Evolutionary conservation across 495 filamentous ascomycete genomes (phyloP).

Genomic region (Polyplosphaeria fusca): DNA sequence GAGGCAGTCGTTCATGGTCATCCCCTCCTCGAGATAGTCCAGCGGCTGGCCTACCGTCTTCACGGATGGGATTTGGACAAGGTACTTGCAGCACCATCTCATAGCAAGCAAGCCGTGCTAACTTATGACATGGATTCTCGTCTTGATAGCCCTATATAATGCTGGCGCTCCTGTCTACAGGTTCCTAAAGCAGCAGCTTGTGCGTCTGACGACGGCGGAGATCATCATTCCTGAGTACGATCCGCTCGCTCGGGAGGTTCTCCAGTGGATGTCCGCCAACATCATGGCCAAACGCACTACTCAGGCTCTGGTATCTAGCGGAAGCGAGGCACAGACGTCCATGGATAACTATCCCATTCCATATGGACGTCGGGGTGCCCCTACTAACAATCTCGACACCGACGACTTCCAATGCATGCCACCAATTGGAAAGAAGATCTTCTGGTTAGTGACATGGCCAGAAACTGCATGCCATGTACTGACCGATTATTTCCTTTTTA

Average conservation of each 20-base stretch:
- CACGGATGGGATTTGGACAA: too few relatives aligned
- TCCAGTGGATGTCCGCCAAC: conserved; percentile 13
- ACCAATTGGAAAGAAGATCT: conserved; percentile 17
- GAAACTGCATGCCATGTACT: too few relatives aligned
- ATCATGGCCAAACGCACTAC: conserved; percentile 1
- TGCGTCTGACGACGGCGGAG: background rate
- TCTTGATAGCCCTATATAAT: conserved; percentile 1
- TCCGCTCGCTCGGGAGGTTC: conserved; percentile 11
- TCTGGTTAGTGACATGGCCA: too few relatives aligned
- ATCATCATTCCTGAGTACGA: conserved; percentile 15
- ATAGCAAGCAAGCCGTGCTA: too few relatives aligned
- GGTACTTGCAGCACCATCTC: too few relatives aligned
- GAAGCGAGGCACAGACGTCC: background rate
- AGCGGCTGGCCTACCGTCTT: conserved; percentile 2
- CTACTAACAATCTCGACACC: background rate
- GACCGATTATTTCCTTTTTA: too few relatives aligned
- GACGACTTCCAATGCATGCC: conserved; percentile 1
- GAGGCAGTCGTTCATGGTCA: background rate
- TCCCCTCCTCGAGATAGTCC: conserved; percentile 13
- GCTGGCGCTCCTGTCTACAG: background rate
- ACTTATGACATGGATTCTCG: too few relatives aligned
- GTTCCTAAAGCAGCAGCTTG: background rate
- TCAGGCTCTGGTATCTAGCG: background rate
- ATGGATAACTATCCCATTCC: background rate
- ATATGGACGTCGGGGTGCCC: background rate